Evolutionary conservation across 306 rosid genomes (phyloP).

Genomic region (Astragalus glycyphyllos): DNA sequence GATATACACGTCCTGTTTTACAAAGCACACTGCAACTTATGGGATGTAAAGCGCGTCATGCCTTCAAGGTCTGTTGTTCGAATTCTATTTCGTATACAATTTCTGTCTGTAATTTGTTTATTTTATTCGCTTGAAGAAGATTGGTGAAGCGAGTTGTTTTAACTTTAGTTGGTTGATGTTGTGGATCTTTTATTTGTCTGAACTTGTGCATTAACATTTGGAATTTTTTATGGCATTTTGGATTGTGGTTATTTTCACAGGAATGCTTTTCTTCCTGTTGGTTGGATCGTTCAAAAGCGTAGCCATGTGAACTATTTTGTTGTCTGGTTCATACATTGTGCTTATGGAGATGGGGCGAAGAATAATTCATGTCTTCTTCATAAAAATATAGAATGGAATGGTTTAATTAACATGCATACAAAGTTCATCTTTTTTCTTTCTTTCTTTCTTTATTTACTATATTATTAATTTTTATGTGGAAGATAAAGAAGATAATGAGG

Average conservation of each 20-base stretch:
- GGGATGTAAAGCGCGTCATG: slow-evolving; percentile 96
- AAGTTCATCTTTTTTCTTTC: slow-evolving; percentile 5
- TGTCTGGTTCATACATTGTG: neutral
- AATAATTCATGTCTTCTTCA: neutral
- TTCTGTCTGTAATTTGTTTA: neutral
- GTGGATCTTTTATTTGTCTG: neutral
- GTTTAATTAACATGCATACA: neutral
- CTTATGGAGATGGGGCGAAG: slow-evolving; percentile 3
- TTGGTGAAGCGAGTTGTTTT: slow-evolving; percentile 1
- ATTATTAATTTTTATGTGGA: neutral
- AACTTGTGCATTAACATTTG: neutral
- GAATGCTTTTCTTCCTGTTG: neutral
- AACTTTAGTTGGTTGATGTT: slow-evolving; percentile 6
- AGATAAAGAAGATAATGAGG: slow-evolving; percentile 9
- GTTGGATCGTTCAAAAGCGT: neutral
- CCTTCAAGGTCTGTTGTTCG: slow-evolving; percentile 69
- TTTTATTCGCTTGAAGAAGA: neutral
- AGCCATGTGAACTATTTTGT: slow-evolving; percentile 23
- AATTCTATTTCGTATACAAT: neutral
- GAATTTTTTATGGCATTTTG: too few relatives aligned
- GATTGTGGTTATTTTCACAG: too few relatives aligned
- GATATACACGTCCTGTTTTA: slow-evolving; percentile 80
- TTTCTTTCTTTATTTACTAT: slow-evolving; percentile 11
- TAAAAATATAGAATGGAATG: slow-evolving; percentile 10
- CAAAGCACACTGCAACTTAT: slow-evolving; percentile 89